Evolutionary conservation across 148 eudicot species (phyloP), one percentile per base, ranked within the genome.

Genomic region (Camellia lanceoleosa): DNA sequence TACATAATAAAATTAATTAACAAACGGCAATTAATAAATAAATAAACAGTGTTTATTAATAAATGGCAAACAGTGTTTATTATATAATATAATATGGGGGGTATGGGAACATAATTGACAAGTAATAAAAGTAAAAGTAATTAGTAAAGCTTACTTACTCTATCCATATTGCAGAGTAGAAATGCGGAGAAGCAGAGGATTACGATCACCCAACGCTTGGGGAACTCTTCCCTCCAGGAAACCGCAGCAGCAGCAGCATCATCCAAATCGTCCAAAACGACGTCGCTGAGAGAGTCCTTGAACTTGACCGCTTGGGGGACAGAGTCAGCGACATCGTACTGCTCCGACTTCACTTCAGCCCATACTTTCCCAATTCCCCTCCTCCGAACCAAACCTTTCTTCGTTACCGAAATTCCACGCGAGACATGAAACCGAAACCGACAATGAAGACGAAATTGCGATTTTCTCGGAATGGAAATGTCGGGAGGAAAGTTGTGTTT

Each of bases 111-210:
- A 30, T 30, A 30, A 30, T 30, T 30, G 1, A 30, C 38, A 30
- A 30, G 38, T 30, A 30, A 30, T 30, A 30, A 30, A 30, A 30
- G 38, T 30, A 30, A 30, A 30, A 30, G 38, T 30, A 30, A 30
- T 30, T 23, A 23, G 30, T 23, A 23, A 23, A 23, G 30, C 30
- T 23, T 23, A 23, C 30, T 23, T 90, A 94, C 98, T 84, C 98
- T 86, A 84, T 95, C 98, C 98, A 95, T 95, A 68, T 95, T 95
- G 88, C 98, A 95, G 38, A 95, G 97, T 18, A 95, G 92, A 77
- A 95, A 95, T 63, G 98, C 96, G 0, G 98, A 91, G 85, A 90
- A 93, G 76, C 98, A 95, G 75, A 95, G 82, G 20, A 93, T 42
- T 49, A 95, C 98, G 74, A 95, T 95, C 59, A 85, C 82, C 96